phyloP scores from a whole-genome alignment of 345 rosid species.

The Melaleuca alternifolia region DNA sequence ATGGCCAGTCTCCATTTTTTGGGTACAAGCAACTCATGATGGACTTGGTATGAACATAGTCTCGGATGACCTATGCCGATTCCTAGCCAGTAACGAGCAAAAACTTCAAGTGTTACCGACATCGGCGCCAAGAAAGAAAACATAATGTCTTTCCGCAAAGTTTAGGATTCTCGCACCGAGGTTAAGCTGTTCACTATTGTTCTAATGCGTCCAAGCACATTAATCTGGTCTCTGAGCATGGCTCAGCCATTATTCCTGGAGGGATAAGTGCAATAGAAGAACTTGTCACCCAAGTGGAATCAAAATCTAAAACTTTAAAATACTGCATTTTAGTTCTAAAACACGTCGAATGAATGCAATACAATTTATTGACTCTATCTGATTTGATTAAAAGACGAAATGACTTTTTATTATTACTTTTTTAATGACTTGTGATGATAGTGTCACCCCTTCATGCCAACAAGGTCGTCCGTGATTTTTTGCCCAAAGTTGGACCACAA shows the following conservation, averaged over 20 bases:
- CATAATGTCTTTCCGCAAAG: fast-evolving
- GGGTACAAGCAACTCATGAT: neutral
- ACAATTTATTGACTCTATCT: neutral
- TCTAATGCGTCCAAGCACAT: neutral
- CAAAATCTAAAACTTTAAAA: neutral
- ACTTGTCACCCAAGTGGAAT: fast-evolving
- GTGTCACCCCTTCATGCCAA: neutral
- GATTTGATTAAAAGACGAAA: neutral
- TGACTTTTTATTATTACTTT: neutral
- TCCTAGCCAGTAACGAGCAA: neutral
- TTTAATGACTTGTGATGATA: neutral
- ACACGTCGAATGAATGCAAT: no score
- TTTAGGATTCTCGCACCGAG: neutral
- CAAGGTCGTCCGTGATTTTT: neutral
- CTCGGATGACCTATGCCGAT: neutral
- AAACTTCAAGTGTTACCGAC: neutral
- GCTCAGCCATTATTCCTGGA: fast-evolving
- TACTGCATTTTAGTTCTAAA: no score
- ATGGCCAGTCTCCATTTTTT: neutral
- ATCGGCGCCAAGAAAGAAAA: neutral
- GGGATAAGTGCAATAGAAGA: neutral
- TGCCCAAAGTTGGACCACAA: neutral
- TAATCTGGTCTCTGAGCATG: neutral
- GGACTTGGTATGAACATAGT: neutral
- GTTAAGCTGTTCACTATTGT: neutral